Evolutionary conservation across 805 yeast species (phyloP).

Genomic region (Ogataea zsoltii): DNA sequence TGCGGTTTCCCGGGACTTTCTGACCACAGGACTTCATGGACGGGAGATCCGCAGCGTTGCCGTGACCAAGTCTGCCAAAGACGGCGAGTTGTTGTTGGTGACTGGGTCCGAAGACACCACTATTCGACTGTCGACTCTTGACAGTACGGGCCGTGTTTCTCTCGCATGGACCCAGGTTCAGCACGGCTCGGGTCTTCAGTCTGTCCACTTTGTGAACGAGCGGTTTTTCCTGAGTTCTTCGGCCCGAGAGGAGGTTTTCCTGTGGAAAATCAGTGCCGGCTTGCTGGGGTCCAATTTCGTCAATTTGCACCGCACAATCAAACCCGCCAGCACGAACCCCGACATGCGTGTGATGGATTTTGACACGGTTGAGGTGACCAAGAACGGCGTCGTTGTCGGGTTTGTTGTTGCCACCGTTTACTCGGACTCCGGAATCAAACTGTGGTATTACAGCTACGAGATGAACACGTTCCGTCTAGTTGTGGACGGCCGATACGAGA

Average conservation of each 20-base stretch:
- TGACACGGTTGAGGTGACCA: slow-evolving; percentile 43
- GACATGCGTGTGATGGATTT: slow-evolving; percentile 93
- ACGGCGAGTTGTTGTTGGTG: slow-evolving; percentile 47
- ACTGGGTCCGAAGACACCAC: slow-evolving; percentile 92
- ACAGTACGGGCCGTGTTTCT: slow-evolving; percentile 42
- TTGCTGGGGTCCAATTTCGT: slow-evolving; percentile 37
- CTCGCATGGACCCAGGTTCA: slow-evolving; percentile 65
- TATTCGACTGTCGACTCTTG: slow-evolving; percentile 53
- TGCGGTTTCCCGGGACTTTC: slow-evolving; percentile 24
- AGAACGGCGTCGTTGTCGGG: slow-evolving; percentile 34
- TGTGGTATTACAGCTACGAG: slow-evolving; percentile 54
- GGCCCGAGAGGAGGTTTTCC: slow-evolving; percentile 83
- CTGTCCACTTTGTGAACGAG: slow-evolving; percentile 59
- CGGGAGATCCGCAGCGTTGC: slow-evolving; percentile 82
- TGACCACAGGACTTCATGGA: slow-evolving; percentile 80
- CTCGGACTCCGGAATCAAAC: slow-evolving; percentile 76
- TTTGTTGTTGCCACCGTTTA: slow-evolving; percentile 69
- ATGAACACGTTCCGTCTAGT: slow-evolving; percentile 44
- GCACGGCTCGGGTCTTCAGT: slow-evolving; percentile 89
- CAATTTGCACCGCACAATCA: slow-evolving; percentile 50
- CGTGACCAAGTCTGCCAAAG: slow-evolving; percentile 33
- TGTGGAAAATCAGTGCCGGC: slow-evolving; percentile 64
- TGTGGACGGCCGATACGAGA: slow-evolving; percentile 54
- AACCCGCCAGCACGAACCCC: slow-evolving; percentile 58
- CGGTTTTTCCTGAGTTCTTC: slow-evolving; percentile 56